Base-by-base conservation (phyloP, 2,329 filamentous ascomycete species). In the Aschersonia sp. region DNA sequence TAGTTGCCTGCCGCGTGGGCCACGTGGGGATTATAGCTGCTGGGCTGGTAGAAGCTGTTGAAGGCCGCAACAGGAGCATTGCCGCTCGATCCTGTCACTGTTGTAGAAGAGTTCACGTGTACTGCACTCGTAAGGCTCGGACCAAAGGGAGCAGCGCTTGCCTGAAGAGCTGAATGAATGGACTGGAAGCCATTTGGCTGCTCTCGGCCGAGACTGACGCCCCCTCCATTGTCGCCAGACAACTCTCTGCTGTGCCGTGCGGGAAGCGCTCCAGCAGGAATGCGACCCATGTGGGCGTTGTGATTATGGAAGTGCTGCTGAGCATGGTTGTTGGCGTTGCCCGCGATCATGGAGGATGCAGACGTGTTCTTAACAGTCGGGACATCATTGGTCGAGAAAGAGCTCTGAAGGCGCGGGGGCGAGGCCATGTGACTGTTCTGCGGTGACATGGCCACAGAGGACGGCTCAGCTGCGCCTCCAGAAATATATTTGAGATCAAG, bases 351-450 rank as follows among this genome's bases (percentile, higher is more conserved):
- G 44, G 73, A 22, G 22, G 22, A 64, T 44, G 67, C 72, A 47
- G 76, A 74, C 47, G 76, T 71, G 54, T 73, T 83, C 74, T 92
- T 94, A 58, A 88, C 71, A 6, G 88, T 94, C 5, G 88, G 85
- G 22, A 95, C 74, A 58, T 97, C 89, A 63, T 84, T 92, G 47
- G 87, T 81, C 8, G 92, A 95, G 68, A 86, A 95, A 0, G 90
- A 95, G 43, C 84, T 82, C 65, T 89, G 85, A 49, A 95, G 66
- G 69, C 86, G 87, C 32, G 83, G 79, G 37, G 84, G 77, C 47
- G 77, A 77, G 30, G 77, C 72, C 62, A 83, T 74, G 50, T 74
- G 70, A 49, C 61, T 75, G 30, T 66, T 62, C 12, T 74, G 64
- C 3, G 76, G 67, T 31, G 72, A 64, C 51, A 72, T 67, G 45